Evolutionary conservation across 805 yeast species (phyloP), one percentile per base, ranked within the genome.

Genomic region (Jamesozyma hellenica): DNA sequence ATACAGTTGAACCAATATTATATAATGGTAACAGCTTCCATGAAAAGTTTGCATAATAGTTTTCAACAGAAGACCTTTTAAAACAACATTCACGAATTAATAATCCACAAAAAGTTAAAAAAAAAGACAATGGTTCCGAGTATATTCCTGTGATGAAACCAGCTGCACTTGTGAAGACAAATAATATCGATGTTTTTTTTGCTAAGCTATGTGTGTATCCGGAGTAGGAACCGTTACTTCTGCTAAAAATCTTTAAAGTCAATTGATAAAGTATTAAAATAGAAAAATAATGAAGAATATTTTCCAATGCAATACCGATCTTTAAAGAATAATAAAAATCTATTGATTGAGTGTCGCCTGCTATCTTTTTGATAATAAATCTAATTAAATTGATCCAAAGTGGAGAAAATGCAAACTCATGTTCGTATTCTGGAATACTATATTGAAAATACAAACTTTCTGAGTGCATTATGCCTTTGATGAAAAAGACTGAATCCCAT

Each of bases 401-500:
- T 10, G 82, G 82, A 21, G 94, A 77, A 56, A 85, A 90, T 4
- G 94, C 96, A 70, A 75, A 82, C 60, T 87, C 94, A 57, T 90
- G 95, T 60, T 90, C 97, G 59, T 68, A 88, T n/a, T n/a, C n/a
- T n/a, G n/a, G n/a, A n/a, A n/a, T n/a, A n/a, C n/a, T n/a, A n/a
- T n/a, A n/a, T n/a, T 63, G 56, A 2, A 68, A 61, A 1, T 67
- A 61, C 0, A 71, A 75, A 13, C 71, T 58, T 9, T 60, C 54
- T 27, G 39, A 7, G 17, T 14, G 21, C 16, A 82, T 74, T 40
- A 79, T 56, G 7, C 45, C 47, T 34, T 77, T 75, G 13, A 72
- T 57, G 52, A 82, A 87, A 58, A 79, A 87, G 0, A 87, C 92
- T 1, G 79, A 70, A 57, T 90, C 98, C 97, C 97, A 90, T 3